Evolutionary conservation across 1,284 basidiomycete genomes (phyloP), one percentile per base, ranked within the genome.

Genomic region (Malassezia yamatoensis): DNA sequence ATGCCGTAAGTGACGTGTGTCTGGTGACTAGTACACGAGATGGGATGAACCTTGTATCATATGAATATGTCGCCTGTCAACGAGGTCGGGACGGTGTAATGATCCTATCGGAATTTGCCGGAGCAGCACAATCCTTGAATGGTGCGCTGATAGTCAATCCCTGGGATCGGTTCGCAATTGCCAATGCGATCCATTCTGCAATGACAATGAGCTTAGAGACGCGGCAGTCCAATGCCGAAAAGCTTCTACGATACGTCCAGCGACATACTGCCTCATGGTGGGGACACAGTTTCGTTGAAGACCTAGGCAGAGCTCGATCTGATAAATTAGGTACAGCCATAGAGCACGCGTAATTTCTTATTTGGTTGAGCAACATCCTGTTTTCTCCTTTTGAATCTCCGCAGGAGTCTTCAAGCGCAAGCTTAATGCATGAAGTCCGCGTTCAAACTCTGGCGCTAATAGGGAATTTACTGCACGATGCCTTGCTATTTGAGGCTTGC

Each of bases 31-130:
- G 85, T 70, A 98, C 94, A 8, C 80, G 93, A 43, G 93, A 98
- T 71, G 93, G 93, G 42, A 99, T 99, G 94, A 99, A 99, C 77
- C 79, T 99, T 72, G 90, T 96, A n/a, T 94, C 91, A 10, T 98
- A 98, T 78, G 94, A 98, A 76, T 98, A 98, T 76, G 87, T 96
- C 68, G 90, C 93, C 0, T 91, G 89, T 68, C 94, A 98, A 74
- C 83, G 88, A 67, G 83, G 86, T 51, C 82, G 85, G 15, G 88
- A 96, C 68, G 94, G 93, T 38, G 88, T 88, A 11, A 90, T 98
- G 87, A 93, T 98, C 71, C 81, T 98, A 9, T 96, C 90, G 59
- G 93, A 98, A 75, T 98, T 98, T 70, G 91, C 94, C 0, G 94
- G 93, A 44, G 93, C 94, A 2, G 93, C 94, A 9, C 94, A 98